Evolutionary conservation across 108 stramenopile genomes (phyloP), one percentile per base, ranked within the genome.

Genomic region (Halocafeteria seosinensis): DNA sequence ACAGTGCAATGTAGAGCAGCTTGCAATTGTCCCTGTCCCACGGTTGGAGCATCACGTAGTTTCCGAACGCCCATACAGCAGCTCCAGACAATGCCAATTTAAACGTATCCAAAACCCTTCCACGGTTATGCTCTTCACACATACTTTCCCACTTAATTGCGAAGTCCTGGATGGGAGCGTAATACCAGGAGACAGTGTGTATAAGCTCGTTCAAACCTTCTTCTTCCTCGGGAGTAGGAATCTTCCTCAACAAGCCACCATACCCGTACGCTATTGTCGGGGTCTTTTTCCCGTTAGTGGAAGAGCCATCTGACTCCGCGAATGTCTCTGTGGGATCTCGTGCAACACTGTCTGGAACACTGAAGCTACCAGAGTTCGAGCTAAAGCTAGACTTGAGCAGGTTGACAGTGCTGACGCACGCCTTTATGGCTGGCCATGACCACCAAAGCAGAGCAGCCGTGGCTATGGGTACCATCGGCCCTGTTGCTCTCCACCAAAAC

Each of bases 1-100:
- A n/a, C 2, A 28, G 12, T 2, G 2, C 6, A 3, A 59, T 30
- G 57, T 30, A 30, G 57, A 30, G n/a, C 21, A 59, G 12, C 57
- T 59, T 59, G 27, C 13, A 21, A 35, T 59, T 59, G 57, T 59
- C 57, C 2, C 28, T 11, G 57, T 59, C 57, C 57, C 57, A 59
- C 27, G 57, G 57, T 9, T 53, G 52, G 3, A 53, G 9, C 52
- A 6, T 53, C 29, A 53, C 52, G 52, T 6, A 53, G 52, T 9
- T 6, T 27, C 52, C 52, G 9, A 9, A 6, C 29, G 9, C 6
- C 6, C 3, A 53, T 5, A 53, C 52, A 30, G 9, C 3, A 5
- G 31, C 29, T 8, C 6, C 52, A 30, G 6, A 27, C 8, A 9
- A 5, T 5, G 31, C 52, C 3, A 3, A 53, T 30, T 53, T 53